A percentile compares a stretch with the other conserved stretches of the same genome.
Conservation (phyloP, 768 basidiomycete species). For the Floccularia luteovirens region DNA sequence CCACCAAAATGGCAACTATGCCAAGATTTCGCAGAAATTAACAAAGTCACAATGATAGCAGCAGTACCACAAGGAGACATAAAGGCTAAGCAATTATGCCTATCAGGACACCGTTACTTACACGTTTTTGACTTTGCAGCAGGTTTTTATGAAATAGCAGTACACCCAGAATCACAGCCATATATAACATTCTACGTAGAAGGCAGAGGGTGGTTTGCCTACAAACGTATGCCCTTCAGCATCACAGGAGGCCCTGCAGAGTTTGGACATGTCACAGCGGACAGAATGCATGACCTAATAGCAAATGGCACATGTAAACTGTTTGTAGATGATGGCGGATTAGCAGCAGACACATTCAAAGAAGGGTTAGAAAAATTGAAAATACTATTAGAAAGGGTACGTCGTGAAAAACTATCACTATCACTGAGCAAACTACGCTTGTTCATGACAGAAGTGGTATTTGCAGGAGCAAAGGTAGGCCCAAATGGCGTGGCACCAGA, state of each 20-base stretch:
- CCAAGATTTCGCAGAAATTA: slow-evolving; percentile 27
- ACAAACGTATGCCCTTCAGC: slow-evolving; percentile 27
- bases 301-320: slow-evolving; percentile 14
- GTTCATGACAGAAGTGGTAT: slow-evolving; percentile 23
- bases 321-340: slow-evolving; percentile 26
- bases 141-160: slow-evolving; percentile 22
- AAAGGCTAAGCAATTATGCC: slow-evolving; percentile 23
- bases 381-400: slow-evolving; percentile 13
- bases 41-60: slow-evolving; percentile 18
- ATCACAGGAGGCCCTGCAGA: slow-evolving; percentile 22
- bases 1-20: slow-evolving; percentile 24
- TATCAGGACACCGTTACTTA: slow-evolving; percentile 26
- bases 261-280: slow-evolving; percentile 17
- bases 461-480: slow-evolving; percentile 21
- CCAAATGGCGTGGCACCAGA: slow-evolving; percentile 22
- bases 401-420: slow-evolving; percentile 18
- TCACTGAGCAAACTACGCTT: slow-evolving; percentile 12
- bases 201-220: slow-evolving; percentile 7
- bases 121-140: slow-evolving; percentile 28
- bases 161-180: slow-evolving; percentile 11
- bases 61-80: slow-evolving; percentile 32
- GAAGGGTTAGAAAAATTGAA: slow-evolving; percentile 13
- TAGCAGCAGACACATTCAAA: slow-evolving; percentile 18
- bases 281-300: slow-evolving; percentile 12
- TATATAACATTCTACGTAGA: slow-evolving; percentile 10